A percentile compares a stretch with the other conserved stretches of the same genome.
These are phyloP conservation scores for Camelina laxa DNA, from an alignment of 345 rosid genomes.

Conservation along the genomic window DNA sequence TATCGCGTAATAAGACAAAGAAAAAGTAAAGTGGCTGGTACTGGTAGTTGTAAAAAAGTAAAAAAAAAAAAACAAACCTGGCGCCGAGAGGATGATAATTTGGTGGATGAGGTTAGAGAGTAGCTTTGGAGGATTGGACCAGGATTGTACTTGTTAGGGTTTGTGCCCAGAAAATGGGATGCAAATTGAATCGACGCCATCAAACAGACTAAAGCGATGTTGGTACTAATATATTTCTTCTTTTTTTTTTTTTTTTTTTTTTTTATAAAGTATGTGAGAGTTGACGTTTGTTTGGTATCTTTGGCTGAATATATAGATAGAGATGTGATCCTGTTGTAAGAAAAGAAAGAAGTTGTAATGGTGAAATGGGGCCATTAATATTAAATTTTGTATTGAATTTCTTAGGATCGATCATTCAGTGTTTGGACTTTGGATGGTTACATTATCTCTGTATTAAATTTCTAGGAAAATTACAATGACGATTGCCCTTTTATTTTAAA, in stretches of 20 bases:
- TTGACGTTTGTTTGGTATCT: background rate
- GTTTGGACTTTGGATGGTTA: background rate
- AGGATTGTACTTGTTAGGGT: slow-evolving; percentile 4
- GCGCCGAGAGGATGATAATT: slow-evolving; percentile 21
- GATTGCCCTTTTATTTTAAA: background rate
- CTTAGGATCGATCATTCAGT: background rate
- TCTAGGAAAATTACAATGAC: background rate
- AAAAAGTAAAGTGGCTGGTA: background rate
- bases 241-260: background rate
- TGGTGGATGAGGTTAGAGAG: slow-evolving; percentile 30
- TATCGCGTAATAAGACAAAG: background rate
- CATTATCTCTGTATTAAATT: background rate
- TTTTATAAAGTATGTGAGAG: background rate
- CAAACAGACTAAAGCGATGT: slow-evolving; percentile 1
- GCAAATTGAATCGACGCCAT: slow-evolving; percentile 36
- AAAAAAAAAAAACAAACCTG: slow-evolving; percentile 33
- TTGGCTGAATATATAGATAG: background rate
- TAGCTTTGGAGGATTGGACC: slow-evolving; percentile 10
- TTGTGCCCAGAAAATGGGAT: slow-evolving; percentile 28
- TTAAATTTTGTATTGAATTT: background rate
- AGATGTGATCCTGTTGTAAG: background rate
- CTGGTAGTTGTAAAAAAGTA: background rate
- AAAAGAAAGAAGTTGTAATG: background rate
- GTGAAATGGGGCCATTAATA: background rate
- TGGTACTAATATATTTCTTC: background rate